Conservation (phyloP, 352 stramenopile species). For the Globisporangium rhizosaccharum region DNA sequence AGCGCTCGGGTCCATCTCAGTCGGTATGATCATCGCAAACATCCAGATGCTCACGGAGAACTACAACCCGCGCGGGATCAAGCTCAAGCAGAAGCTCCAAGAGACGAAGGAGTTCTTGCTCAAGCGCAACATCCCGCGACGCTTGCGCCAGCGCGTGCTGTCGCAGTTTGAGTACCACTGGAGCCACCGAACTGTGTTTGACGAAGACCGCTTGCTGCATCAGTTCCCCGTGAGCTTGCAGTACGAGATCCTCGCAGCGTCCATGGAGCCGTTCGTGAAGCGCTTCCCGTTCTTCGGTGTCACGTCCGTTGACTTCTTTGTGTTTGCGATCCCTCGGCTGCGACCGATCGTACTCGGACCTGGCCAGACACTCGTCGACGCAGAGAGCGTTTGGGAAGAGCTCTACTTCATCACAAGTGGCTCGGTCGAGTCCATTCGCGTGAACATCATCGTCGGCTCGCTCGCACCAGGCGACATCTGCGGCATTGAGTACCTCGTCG, state of each 20-base stretch:
- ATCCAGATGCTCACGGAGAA: slow-evolving; percentile 92
- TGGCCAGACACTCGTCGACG: slow-evolving; percentile 59
- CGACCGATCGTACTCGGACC: slow-evolving; percentile 56
- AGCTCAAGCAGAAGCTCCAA: slow-evolving; percentile 66
- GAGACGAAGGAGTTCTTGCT: slow-evolving; percentile 81
- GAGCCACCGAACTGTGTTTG: slow-evolving; percentile 65
- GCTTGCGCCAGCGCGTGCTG: slow-evolving; percentile 60
- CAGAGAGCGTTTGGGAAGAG: slow-evolving; percentile 78
- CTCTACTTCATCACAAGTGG: slow-evolving; percentile 67
- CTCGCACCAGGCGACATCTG: slow-evolving; percentile 66
- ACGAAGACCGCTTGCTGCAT: slow-evolving; percentile 56
- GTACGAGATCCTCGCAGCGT: slow-evolving; percentile 75
- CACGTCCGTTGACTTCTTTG: slow-evolving; percentile 74
- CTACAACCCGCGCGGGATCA: slow-evolving; percentile 76
- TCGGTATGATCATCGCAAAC: slow-evolving; percentile 91
- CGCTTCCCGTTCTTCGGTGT: slow-evolving; percentile 73
- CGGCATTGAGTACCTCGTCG: slow-evolving; percentile 70
- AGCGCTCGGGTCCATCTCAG: slow-evolving; percentile 77
- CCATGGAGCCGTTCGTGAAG: slow-evolving; percentile 74
- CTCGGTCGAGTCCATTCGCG: slow-evolving; percentile 50
- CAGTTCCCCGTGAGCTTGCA: slow-evolving; percentile 67
- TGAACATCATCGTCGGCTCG: slow-evolving; percentile 53
- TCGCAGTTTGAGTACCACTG: slow-evolving; percentile 83
- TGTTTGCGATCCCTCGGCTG: slow-evolving; percentile 52
- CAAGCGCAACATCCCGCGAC: slow-evolving; percentile 56